Evolutionary conservation across 2,329 filamentous ascomycete genomes (phyloP).

Genomic region (Talaromyces sp.): DNA sequence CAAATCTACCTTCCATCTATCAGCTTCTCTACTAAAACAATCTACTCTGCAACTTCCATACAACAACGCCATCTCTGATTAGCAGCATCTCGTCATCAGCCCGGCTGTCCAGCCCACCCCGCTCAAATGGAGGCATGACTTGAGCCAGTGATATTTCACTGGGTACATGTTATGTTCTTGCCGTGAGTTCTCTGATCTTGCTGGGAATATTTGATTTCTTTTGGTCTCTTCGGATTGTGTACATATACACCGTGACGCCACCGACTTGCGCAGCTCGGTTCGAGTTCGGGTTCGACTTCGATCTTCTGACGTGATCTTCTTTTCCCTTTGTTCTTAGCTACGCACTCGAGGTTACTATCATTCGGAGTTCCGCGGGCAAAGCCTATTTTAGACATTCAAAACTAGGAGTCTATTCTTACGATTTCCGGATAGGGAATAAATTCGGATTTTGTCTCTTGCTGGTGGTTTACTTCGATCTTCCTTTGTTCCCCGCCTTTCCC

Average conservation of each 20-base stretch:
- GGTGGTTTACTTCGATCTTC: not conserved
- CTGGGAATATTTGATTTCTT: not conserved
- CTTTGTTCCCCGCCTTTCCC: not conserved
- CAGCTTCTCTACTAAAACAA: not conserved
- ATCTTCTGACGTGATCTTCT: not conserved
- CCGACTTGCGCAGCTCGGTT: not conserved
- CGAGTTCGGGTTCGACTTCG: not conserved
- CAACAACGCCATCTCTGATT: not conserved
- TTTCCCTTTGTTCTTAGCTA: not conserved
- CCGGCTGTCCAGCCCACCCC: conserved; percentile 15
- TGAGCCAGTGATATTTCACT: conserved; percentile 14
- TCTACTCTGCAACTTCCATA: not conserved
- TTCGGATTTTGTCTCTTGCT: not conserved
- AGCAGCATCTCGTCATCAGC: conserved; percentile 7
- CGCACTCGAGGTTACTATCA: not conserved
- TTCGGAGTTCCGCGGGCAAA: not conserved
- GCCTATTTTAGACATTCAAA: not conserved
- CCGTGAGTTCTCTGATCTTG: not conserved
- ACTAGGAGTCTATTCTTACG: not conserved
- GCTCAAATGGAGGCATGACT: conserved; percentile 16
- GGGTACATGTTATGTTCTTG: conserved; percentile 10
- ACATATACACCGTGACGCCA: not conserved
- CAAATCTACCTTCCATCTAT: not conserved
- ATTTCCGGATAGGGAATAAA: not conserved
- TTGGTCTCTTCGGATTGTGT: not conserved